phyloP scores from a whole-genome alignment of 2,329 filamentous ascomycete genomes.

The Aspergillus hiratsukae region DNA sequence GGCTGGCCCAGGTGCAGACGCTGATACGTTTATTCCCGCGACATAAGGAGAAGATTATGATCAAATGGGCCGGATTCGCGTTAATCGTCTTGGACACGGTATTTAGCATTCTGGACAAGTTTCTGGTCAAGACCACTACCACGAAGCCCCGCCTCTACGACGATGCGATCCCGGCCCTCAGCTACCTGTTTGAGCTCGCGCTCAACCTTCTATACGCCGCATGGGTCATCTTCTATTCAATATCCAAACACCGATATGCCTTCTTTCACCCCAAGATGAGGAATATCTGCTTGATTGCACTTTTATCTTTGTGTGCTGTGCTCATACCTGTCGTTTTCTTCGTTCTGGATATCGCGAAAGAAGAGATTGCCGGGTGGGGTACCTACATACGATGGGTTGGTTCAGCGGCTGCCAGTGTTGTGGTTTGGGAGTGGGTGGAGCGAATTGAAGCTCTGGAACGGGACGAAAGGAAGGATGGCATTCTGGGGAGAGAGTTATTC shows the following conservation, averaged over 20 bases:
- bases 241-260: slow-evolving; percentile 87
- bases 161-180: slow-evolving; percentile 84
- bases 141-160: slow-evolving; percentile 69
- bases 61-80: slow-evolving; percentile 97
- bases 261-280: slow-evolving; percentile 89
- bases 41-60: slow-evolving; percentile 95
- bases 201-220: slow-evolving; percentile 84
- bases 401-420: slow-evolving; percentile 87
- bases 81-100: slow-evolving; percentile 86
- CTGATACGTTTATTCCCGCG: slow-evolving; percentile 92
- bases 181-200: slow-evolving; percentile 83
- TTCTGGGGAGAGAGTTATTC: slow-evolving; percentile 84
- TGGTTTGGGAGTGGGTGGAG: slow-evolving; percentile 98
- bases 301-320: slow-evolving; percentile 74
- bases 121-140: slow-evolving; percentile 50
- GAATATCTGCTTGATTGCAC: slow-evolving; percentile 76
- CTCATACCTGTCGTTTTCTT: slow-evolving; percentile 90
- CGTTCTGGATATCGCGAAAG: slow-evolving; percentile 80
- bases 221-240: slow-evolving; percentile 87
- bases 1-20: slow-evolving; percentile 96
- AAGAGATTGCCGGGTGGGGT: slow-evolving; percentile 84
- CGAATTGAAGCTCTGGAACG: slow-evolving; percentile 87
- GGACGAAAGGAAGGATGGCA: slow-evolving; percentile 90
- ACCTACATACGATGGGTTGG: slow-evolving; percentile 97
- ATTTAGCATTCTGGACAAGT: slow-evolving; percentile 89